phyloP scores from a whole-genome alignment of 2,329 filamentous ascomycete species.

The Chrysosporium queenslandicum region DNA sequence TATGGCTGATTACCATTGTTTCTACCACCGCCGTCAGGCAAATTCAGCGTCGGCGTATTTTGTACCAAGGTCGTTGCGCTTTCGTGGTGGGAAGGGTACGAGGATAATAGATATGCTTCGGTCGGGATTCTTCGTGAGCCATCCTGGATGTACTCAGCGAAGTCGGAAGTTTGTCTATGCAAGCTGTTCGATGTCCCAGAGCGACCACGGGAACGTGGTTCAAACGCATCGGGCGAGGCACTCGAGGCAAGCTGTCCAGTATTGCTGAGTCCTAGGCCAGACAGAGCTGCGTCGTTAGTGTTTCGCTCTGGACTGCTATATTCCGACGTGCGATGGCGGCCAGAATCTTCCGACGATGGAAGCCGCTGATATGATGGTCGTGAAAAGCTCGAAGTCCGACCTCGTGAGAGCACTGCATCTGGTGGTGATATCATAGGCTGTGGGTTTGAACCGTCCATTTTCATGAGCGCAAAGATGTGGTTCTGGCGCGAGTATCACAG shows the following conservation, averaged over 20 bases:
- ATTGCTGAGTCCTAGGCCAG: conserved; percentile 1
- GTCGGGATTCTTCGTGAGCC: not conserved
- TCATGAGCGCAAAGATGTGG: not conserved
- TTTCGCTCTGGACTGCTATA: not conserved
- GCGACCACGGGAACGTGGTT: not conserved
- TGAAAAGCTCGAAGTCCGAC: not conserved
- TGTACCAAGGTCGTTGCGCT: not conserved
- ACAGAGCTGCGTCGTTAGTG: not conserved
- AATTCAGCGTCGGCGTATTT: not conserved
- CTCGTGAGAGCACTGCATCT: not conserved
- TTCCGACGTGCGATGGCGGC: not conserved
- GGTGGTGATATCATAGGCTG: not conserved
- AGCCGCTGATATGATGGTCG: conserved; percentile 5
- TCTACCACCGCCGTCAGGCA: not conserved
- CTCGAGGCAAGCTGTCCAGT: not conserved
- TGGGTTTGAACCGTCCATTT: not conserved
- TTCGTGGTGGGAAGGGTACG: not conserved
- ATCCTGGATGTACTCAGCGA: no score
- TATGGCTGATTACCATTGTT: not conserved
- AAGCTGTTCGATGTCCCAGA: not conserved
- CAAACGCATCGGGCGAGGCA: not conserved
- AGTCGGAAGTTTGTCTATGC: not conserved
- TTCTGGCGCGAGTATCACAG: not conserved
- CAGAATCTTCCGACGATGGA: not conserved
- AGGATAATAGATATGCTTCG: not conserved